Conservation (phyloP, 345 rosid genomes). For the Limnanthes douglasii region DNA sequence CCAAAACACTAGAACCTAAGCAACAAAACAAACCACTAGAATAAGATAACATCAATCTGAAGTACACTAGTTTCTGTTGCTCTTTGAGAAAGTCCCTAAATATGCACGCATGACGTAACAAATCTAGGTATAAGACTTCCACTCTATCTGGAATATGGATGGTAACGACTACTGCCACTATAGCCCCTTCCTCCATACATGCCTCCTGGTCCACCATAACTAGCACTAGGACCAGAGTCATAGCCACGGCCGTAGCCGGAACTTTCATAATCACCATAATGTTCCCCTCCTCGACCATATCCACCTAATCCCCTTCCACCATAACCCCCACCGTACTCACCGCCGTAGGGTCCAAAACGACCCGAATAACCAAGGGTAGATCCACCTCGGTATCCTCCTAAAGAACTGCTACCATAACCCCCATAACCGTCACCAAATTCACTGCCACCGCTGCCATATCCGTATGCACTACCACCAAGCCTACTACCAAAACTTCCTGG, state of each 20-base stretch:
- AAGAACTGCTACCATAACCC: too few relatives aligned
- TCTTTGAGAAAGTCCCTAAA: too few relatives aligned
- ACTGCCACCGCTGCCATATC: constrained; percentile 49
- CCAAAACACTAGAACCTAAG: too few relatives aligned
- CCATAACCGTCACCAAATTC: constrained; percentile 73
- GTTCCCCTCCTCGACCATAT: constrained; percentile 27
- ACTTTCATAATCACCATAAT: constrained; percentile 35
- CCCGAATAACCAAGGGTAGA: constrained; percentile 82
- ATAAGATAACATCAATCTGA: too few relatives aligned
- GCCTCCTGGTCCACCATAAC: constrained; percentile 73
- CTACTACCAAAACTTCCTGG: constrained; percentile 46
- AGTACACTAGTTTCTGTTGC: too few relatives aligned
- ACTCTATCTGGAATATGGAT: constrained; percentile 81
- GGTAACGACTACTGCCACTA: constrained; percentile 92
- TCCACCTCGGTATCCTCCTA: constrained; percentile 63
- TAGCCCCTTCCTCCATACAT: constrained; percentile 82
- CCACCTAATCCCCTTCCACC: constrained; percentile 33
- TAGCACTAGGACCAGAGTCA: too few relatives aligned
- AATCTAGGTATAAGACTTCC: too few relatives aligned
- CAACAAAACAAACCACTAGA: too few relatives aligned
- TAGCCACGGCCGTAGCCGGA: constrained; percentile 53
- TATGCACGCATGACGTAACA: too few relatives aligned
- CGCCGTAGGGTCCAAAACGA: constrained; percentile 73
- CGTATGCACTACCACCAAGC: too few relatives aligned
- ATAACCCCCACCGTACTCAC: constrained; percentile 57